phyloP scores from a whole-genome alignment of 2,329 filamentous ascomycete species.

The Drechslerella coelobrocha region DNA sequence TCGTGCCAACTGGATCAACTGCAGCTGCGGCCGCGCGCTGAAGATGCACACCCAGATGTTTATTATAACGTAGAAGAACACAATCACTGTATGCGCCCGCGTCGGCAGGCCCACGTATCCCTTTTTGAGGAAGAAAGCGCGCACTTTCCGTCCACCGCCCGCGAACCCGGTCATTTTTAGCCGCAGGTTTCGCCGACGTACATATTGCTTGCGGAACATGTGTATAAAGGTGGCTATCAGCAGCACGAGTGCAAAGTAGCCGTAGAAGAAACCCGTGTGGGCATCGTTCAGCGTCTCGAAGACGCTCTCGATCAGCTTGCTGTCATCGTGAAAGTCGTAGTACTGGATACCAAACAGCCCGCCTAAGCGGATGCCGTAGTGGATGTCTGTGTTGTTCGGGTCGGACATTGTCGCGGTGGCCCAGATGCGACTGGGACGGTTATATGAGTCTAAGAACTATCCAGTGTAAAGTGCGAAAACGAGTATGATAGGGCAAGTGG shows the following conservation, averaged over 20 bases:
- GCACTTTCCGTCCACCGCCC: constrained; percentile 15
- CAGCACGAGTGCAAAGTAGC: constrained; percentile 35
- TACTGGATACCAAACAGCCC: constrained; percentile 39
- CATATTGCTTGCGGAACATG: constrained; percentile 40
- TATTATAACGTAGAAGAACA: constrained; percentile 37
- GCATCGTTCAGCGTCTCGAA: constrained; percentile 48
- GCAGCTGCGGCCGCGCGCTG: constrained; percentile 41
- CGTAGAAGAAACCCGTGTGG: constrained; percentile 49
- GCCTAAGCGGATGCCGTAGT: constrained; percentile 47
- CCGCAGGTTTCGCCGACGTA: constrained; percentile 23
- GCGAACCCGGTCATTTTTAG: constrained; percentile 15
- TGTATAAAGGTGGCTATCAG: constrained; percentile 25
- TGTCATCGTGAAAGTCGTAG: constrained; percentile 40
- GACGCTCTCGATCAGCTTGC: constrained; percentile 42
- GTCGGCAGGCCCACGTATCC: constrained; percentile 46
- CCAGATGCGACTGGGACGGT: constrained; percentile 31
- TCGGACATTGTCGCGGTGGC: constrained; percentile 12
- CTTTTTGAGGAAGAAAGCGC: constrained; percentile 41
- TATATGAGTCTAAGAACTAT: not conserved
- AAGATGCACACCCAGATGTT: constrained; percentile 47
- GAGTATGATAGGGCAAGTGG: no score
- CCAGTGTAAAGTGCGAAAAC: not conserved
- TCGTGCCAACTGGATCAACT: constrained; percentile 47
- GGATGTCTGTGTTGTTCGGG: constrained; percentile 40
- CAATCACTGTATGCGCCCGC: constrained; percentile 39